phyloP scores from a whole-genome alignment of 441 rosid species.

The Theobroma grandiflorum region DNA sequence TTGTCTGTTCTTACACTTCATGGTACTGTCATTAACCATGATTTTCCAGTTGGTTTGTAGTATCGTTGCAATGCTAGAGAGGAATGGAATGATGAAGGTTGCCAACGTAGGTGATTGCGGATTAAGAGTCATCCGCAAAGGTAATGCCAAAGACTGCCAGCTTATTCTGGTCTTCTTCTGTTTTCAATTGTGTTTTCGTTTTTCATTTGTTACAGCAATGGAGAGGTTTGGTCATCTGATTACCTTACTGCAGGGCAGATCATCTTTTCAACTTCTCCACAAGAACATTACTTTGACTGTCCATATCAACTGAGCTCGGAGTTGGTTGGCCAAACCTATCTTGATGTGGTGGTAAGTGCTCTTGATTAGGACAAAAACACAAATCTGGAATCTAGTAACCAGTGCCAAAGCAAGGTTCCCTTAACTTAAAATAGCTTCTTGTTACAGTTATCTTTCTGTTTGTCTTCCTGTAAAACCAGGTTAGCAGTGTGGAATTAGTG shows the following conservation, averaged over 20 bases:
- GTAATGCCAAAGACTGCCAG: conserved; percentile 35
- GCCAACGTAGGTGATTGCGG: conserved; percentile 96
- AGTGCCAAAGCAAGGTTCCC: background rate
- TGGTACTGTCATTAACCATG: conserved; percentile 15
- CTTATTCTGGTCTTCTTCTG: background rate
- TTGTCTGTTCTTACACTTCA: background rate
- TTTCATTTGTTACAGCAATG: background rate
- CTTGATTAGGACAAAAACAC: background rate
- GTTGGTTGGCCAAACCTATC: conserved; percentile 75
- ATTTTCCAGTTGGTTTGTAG: conserved; percentile 42
- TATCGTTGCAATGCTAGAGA: conserved; percentile 86
- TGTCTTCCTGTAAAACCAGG: conserved; percentile 45
- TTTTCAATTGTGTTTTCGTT: background rate
- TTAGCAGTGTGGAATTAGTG: conserved; percentile 60
- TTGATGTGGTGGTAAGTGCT: conserved; percentile 76
- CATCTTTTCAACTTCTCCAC: conserved; percentile 74
- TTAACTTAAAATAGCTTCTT: background rate
- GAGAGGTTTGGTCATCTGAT: conserved; percentile 1
- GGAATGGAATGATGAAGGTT: conserved; percentile 69
- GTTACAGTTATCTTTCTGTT: conserved; percentile 19
- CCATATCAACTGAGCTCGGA: conserved; percentile 94
- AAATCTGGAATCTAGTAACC: background rate
- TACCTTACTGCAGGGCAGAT: conserved; percentile 65
- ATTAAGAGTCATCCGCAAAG: conserved; percentile 74
- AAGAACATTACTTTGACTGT: conserved; percentile 93